These are phyloP conservation scores for Pascua sp. DNA, from an alignment of 1,284 basidiomycete genomes.

Conservation along the genomic window DNA sequence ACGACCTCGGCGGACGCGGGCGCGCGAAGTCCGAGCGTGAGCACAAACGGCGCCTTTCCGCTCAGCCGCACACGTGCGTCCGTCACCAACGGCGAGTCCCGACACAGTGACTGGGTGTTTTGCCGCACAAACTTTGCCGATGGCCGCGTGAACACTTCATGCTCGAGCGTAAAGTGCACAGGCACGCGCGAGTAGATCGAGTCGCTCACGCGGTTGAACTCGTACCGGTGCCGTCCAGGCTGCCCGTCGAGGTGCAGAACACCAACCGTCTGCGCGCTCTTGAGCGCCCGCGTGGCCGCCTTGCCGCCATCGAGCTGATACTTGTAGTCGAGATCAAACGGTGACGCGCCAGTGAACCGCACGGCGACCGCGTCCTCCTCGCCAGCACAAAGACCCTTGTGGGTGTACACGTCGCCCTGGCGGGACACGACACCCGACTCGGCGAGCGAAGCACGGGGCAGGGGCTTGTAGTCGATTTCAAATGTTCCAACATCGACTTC, in stretches of 20 bases:
- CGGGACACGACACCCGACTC: constrained; percentile 42
- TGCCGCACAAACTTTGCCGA: constrained; percentile 68
- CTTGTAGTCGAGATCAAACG: constrained; percentile 68
- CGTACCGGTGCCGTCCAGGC: constrained; percentile 80
- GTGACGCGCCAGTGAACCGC: constrained; percentile 70
- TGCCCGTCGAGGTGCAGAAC: constrained; percentile 78
- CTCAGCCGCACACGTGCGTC: constrained; percentile 66
- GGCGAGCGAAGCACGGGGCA: constrained; percentile 32
- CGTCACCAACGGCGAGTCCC: constrained; percentile 52
- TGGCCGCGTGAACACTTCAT: constrained; percentile 72
- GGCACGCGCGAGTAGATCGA: constrained; percentile 60
- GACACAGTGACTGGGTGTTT: constrained; percentile 68
- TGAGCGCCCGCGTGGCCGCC: constrained; percentile 69
- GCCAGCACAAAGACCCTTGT: constrained; percentile 76
- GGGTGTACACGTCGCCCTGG: constrained; percentile 57
- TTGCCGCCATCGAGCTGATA: constrained; percentile 41
- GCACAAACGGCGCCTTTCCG: constrained; percentile 82
- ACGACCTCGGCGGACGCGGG: constrained; percentile 64
- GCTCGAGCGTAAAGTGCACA: constrained; percentile 65
- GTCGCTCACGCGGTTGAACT: constrained; percentile 83
- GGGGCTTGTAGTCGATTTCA: constrained; percentile 62
- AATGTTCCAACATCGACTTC: constrained; percentile 62
- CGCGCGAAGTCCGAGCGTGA: constrained; percentile 71
- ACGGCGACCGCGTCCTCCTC: constrained; percentile 73
- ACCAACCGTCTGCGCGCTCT: constrained; percentile 75